A percentile compares a stretch with the other conserved stretches of the same genome.
phyloP scores from a whole-genome alignment of 2,329 filamentous ascomycete genomes.

The Lachnellula arida region DNA sequence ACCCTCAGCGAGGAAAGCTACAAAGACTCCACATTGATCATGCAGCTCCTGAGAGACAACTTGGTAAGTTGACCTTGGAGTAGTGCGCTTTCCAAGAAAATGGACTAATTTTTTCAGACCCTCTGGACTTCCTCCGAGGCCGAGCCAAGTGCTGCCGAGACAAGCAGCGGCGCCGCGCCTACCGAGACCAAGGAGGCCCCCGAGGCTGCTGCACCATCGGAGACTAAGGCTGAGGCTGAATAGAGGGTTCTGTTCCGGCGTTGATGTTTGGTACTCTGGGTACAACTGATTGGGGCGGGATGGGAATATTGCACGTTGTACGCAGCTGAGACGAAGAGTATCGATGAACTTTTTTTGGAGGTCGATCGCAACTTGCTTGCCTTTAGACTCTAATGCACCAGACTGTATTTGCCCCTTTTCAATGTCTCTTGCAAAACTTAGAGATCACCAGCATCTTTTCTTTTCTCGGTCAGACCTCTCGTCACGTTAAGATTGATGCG shows the following conservation, averaged over 20 bases:
- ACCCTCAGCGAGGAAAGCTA: constrained; percentile 97
- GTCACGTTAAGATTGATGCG: constrained; percentile 14
- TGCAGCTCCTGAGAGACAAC: constrained; percentile 98
- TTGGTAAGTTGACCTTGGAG: constrained; percentile 37
- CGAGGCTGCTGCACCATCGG: constrained; percentile 23
- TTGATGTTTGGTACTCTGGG: constrained; percentile 31
- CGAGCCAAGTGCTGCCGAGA: constrained; percentile 54
- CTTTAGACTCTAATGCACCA: constrained; percentile 32
- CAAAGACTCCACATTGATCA: constrained; percentile 98
- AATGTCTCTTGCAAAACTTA: constrained; percentile 12
- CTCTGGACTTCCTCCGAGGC: constrained; percentile 95
- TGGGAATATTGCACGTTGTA: constrained; percentile 30
- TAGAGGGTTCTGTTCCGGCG: constrained; percentile 29
- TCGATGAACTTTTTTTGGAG: constrained; percentile 27
- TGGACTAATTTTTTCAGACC: constrained; percentile 59
- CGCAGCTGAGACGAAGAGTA: constrained; percentile 25
- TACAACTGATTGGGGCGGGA: constrained; percentile 27
- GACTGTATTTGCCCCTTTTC: constrained; percentile 24
- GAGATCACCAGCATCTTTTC: constrained; percentile 16
- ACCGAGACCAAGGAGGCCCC: constrained; percentile 44
- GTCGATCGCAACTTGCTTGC: constrained; percentile 29
- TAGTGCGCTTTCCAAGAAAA: too few species aligned
- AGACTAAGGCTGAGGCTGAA: constrained; percentile 24
- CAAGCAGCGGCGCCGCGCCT: constrained; percentile 67
- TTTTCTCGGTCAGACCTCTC: constrained; percentile 10